Base-by-base conservation (phyloP, 257 asterid species). In the Penstemon davidsonii region DNA sequence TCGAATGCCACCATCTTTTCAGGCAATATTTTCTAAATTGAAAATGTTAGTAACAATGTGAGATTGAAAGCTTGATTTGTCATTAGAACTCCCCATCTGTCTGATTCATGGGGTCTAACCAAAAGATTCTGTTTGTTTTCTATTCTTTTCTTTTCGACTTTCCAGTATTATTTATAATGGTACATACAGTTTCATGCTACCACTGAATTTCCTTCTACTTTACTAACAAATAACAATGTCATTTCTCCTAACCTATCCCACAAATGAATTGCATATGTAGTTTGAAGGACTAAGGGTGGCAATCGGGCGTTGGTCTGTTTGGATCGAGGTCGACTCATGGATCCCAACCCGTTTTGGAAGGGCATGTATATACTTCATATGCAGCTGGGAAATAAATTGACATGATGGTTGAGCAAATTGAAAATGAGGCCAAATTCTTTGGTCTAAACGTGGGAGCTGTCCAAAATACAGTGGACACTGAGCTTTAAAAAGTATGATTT, bases 361-460 rank as follows among this genome's bases (percentile, higher is more conserved):
- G 78, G 5, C 51, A 49, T 64, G 40, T 71, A 67, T 55, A 72
- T 49, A 67, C 46, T 61, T 57, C 54, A 64, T 64, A 63, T 65
- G 73, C 65, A 59, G 74, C 79, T 55, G 69, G 64, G 62, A 12
- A 66, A 60, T 8, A 42, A 18, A 55, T 18, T 13, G 36, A 41
- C n/a, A 19, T 7, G 19, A n/a, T 12, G 25, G 57, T 3, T 10
- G 25, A 46, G 50, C 10, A 63, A 46, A 47, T 47, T 62, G 36
- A 45, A 5, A 2, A 45, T 5, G 50, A 25, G 33, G 33, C 33
- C 33, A 25, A 25, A 25, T 25, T 25, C 33, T 25, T 25, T 25
- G 33, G 2, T 10, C 7, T 10, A 45, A 45, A 15, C 18, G 18
- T 15, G 18, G 18, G 18, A 15, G 18, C 18, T 15, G 18, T 15